Conservation (phyloP, 495 filamentous ascomycete genomes). For the Letharia lupina region DNA sequence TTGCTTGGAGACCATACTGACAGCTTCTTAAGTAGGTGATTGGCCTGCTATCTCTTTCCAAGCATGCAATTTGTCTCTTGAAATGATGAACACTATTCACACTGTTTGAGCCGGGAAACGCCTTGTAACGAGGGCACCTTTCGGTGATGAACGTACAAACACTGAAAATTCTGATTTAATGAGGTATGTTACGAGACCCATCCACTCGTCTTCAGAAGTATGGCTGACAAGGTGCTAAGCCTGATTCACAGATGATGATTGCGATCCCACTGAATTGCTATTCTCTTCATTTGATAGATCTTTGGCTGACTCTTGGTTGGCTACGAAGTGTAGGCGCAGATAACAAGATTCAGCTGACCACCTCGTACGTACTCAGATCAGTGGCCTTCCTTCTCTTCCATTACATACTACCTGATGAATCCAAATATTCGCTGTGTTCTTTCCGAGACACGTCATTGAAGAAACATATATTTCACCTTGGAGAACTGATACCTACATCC, state of each 20-base stretch:
- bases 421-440: slow-evolving; percentile 71
- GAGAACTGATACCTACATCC: slow-evolving; percentile 70
- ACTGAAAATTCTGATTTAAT: slow-evolving; percentile 99
- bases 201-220: neutral
- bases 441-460: slow-evolving; percentile 65
- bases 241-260: slow-evolving; percentile 24
- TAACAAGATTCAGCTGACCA: neutral
- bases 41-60: slow-evolving; percentile 15
- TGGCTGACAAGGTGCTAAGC: slow-evolving; percentile 37
- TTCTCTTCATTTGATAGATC: neutral
- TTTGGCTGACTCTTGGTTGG: slow-evolving; percentile 2
- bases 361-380: neutral
- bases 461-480: slow-evolving; percentile 80
- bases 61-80: slow-evolving; percentile 34
- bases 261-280: neutral
- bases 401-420: slow-evolving; percentile 53
- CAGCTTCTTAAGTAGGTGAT: slow-evolving; percentile 22
- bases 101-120: slow-evolving; percentile 82
- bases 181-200: slow-evolving; percentile 52
- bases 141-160: slow-evolving; percentile 69
- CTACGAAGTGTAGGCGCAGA: slow-evolving; percentile 9
- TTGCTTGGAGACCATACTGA: slow-evolving; percentile 14
- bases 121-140: slow-evolving; percentile 64
- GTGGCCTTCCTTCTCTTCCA: neutral
- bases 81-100: slow-evolving; percentile 90